Percentiles rank a stretch among this genome's conserved stretches.
phyloP scores from a whole-genome alignment of 2,329 filamentous ascomycete genomes.

The Monilinia aucupariae region DNA sequence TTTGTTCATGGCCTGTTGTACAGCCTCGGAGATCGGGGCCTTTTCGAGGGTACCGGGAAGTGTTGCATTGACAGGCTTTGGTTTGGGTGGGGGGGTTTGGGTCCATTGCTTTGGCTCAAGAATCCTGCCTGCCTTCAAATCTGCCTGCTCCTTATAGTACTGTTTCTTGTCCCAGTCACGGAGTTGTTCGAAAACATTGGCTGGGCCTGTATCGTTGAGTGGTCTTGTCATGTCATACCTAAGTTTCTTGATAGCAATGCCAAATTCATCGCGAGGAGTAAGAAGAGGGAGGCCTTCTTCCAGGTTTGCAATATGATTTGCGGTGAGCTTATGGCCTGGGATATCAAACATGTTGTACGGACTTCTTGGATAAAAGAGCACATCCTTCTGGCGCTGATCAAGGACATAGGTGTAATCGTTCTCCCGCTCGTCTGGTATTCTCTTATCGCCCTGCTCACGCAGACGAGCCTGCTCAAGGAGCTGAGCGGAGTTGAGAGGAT shows the following conservation, averaged over 20 bases:
- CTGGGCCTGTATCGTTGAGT: background rate
- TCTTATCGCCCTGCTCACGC: background rate
- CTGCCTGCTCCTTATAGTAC: background rate
- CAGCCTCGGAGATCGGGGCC: conserved; percentile 2
- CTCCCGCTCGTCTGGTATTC: background rate
- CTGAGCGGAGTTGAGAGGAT: conserved; percentile 7
- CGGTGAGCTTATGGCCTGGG: background rate
- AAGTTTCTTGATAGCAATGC: background rate
- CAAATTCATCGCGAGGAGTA: background rate
- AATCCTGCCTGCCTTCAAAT: background rate
- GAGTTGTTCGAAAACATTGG: conserved; percentile 4
- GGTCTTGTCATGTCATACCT: background rate
- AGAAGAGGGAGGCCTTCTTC: conserved; percentile 1
- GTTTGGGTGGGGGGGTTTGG: conserved; percentile 18
- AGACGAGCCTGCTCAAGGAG: background rate
- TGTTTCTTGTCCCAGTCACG: conserved; percentile 6
- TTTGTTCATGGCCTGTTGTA: conserved; percentile 8
- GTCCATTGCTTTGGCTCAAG: conserved; percentile 18
- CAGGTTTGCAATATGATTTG: background rate
- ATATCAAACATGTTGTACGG: conserved; percentile 1
- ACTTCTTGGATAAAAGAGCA: background rate
- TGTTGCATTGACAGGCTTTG: conserved; percentile 18
- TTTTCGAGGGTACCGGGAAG: conserved; percentile 12
- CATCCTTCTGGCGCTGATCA: background rate
- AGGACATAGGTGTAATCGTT: background rate